Percentiles rank a stretch among this genome's conserved stretches.
These are phyloP conservation scores for Aspergillus sp. DNA, from an alignment of 2,329 filamentous ascomycete species.

Conservation along the genomic window DNA sequence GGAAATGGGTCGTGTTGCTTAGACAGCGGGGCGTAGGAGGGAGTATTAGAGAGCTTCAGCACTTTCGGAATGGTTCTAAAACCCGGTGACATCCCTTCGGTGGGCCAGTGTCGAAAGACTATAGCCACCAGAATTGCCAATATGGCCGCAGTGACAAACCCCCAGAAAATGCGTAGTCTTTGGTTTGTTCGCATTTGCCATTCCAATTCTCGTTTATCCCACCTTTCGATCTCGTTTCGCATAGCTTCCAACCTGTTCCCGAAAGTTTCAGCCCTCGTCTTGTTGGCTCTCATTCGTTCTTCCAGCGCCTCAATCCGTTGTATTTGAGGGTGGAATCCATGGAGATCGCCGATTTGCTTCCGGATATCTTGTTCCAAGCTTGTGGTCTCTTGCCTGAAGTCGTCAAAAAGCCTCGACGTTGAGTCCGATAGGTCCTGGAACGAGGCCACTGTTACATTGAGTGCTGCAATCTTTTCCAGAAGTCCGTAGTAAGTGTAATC, in stretches of 20 bases:
- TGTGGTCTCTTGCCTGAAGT: constrained; percentile 39
- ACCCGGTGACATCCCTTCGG: background rate
- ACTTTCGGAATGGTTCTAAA: constrained; percentile 9
- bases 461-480: constrained; percentile 43
- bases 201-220: constrained; percentile 44
- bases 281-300: constrained; percentile 38
- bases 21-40: background rate
- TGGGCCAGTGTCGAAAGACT: constrained; percentile 27
- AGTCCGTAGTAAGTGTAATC: constrained; percentile 52
- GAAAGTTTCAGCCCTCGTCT: constrained; percentile 35
- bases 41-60: constrained; percentile 13
- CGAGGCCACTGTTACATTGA: constrained; percentile 41
- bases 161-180: constrained; percentile 42
- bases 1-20: background rate
- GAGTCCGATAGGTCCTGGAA: constrained; percentile 44
- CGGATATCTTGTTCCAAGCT: constrained; percentile 38
- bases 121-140: constrained; percentile 31
- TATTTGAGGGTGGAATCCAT: constrained; percentile 40
- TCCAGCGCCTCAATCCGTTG: constrained; percentile 38
- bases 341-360: constrained; percentile 38
- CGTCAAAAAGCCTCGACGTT: constrained; percentile 33
- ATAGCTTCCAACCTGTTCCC: constrained; percentile 40
- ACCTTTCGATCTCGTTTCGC: constrained; percentile 39
- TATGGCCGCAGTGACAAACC: constrained; percentile 24
- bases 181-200: constrained; percentile 41